Evolutionary conservation across 179 eudicot genomes (phyloP), one percentile per base, ranked within the genome.

Genomic region (Drosera spatulata): DNA sequence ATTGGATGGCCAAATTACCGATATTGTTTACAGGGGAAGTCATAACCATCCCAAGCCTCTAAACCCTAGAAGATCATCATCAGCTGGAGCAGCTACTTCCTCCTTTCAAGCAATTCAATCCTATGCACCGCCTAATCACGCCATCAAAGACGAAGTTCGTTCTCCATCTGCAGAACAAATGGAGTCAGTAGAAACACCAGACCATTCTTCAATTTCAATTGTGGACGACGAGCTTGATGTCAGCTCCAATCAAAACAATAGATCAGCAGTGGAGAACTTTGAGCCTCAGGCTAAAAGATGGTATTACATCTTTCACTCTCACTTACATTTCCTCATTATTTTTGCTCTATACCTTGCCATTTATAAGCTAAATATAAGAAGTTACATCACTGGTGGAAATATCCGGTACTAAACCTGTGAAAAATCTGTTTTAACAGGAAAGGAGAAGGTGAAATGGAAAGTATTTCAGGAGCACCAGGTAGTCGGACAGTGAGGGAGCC

Each of bases 21-120:
- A 86, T 64, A 88, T 88, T 65, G 95, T 88, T 38, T 86, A 83
- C 42, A 88, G 84, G 77, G 95, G 96, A 2, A 78, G 41, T 58
- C 96, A 88, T 66, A 82, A 82, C 61, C 96, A 88, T 66, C 91
- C 85, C 12, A 88, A 86, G 68, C 94, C 95, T 5, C 52, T 59
- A 13, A 79, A 77, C 53, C 73, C 79, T 44, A 67, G 83, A 4
- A 65, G 86, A 47, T 73, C 82, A 72, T 75, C 85, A 6, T 71
- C 80, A 2, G 50, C 81, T 9, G 14, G 12, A 55, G 15, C 8
- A 39, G 54, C 6, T 59, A 44, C 0, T 4, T 4, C 6, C 8
- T 4, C 2, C 6, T 4, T 0, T 43, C 5, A 4, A 0, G 45
- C 2, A 4, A 6, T 6, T 42, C 3, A 42, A 3, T 42, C 6